Conservation (phyloP, 78 protist genomes). For the Dictyostelium citrinum region DNA sequence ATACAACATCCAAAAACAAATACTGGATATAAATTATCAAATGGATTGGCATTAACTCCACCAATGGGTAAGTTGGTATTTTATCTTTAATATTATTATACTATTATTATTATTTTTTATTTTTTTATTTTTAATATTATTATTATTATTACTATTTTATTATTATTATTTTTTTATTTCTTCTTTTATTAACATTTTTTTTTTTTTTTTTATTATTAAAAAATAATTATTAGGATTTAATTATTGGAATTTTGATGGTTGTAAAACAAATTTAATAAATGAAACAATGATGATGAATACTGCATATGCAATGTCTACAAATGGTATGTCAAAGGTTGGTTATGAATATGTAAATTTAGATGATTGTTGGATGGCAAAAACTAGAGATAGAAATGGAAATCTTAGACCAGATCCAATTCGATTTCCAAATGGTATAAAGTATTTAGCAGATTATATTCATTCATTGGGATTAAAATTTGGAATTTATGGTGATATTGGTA, state of each 20-base stretch:
- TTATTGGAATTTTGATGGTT: not conserved
- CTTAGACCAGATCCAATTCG: slow-evolving; percentile 70
- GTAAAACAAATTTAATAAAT: slow-evolving; percentile 57
- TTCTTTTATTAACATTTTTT: not conserved
- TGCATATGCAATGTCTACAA: slow-evolving; percentile 79
- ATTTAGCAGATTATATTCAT: slow-evolving; percentile 85
- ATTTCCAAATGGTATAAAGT: slow-evolving; percentile 90
- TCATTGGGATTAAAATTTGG: slow-evolving; percentile 88
- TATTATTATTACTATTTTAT: not conserved
- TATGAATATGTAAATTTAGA: slow-evolving; percentile 84
- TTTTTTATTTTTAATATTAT: not conserved
- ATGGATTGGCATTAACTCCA: slow-evolving; percentile 49
- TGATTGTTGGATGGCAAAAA: slow-evolving; percentile 76
- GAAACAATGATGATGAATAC: slow-evolving; percentile 72
- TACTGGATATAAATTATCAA: not conserved
- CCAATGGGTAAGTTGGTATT: slow-evolving; percentile 24
- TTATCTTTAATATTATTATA: too few relatives aligned
- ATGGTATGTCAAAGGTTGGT: slow-evolving; percentile 85
- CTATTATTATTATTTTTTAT: not conserved
- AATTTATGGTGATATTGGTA: slow-evolving; percentile 86
- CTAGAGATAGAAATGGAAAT: not conserved
- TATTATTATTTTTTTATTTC: not conserved
- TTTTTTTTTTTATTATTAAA: not conserved
- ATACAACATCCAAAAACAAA: not conserved
- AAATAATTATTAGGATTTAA: not conserved